Evolutionary conservation across 805 yeast species (phyloP).

Genomic region (Debaryomyces tyrocola): DNA sequence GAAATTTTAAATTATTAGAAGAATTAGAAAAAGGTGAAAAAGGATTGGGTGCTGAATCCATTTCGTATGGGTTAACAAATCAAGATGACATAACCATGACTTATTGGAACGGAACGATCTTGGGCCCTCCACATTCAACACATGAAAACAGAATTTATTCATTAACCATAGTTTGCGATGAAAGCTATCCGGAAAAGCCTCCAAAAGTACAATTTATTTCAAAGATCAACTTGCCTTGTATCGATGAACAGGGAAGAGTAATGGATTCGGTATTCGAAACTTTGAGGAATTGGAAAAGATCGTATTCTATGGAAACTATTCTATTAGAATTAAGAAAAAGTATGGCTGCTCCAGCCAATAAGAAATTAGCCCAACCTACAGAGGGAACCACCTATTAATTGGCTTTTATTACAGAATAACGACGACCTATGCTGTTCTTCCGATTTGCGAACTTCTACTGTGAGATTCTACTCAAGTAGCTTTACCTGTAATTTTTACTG

Average conservation of each 20-base stretch:
- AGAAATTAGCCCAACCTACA: slow-evolving; percentile 85
- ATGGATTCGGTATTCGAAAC: slow-evolving; percentile 53
- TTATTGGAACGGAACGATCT: slow-evolving; percentile 94
- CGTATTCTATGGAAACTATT: slow-evolving; percentile 92
- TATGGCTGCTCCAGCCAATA: slow-evolving; percentile 82
- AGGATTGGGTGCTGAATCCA: slow-evolving; percentile 94
- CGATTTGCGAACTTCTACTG: too few species aligned
- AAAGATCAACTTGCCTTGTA: slow-evolving; percentile 88
- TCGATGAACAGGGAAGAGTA: slow-evolving; percentile 63
- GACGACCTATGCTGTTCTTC: too few species aligned
- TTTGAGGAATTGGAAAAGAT: slow-evolving; percentile 81
- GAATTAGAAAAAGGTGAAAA: slow-evolving; percentile 98
- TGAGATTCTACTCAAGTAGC: too few species aligned
- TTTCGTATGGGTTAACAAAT: slow-evolving; percentile 90
- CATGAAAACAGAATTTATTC: slow-evolving; percentile 95
- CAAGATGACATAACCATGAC: slow-evolving; percentile 92
- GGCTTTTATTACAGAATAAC: not conserved
- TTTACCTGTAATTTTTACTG: not conserved
- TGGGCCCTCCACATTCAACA: slow-evolving; percentile 90
- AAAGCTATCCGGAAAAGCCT: slow-evolving; percentile 83
- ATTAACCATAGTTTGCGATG: slow-evolving; percentile 77
- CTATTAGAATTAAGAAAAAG: slow-evolving; percentile 78
- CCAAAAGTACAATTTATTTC: slow-evolving; percentile 81
- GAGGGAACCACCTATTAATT: slow-evolving; percentile 72
- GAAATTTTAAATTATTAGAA: slow-evolving; percentile 91